phyloP scores from a whole-genome alignment of 306 rosid species.

The Quercus rubra region DNA sequence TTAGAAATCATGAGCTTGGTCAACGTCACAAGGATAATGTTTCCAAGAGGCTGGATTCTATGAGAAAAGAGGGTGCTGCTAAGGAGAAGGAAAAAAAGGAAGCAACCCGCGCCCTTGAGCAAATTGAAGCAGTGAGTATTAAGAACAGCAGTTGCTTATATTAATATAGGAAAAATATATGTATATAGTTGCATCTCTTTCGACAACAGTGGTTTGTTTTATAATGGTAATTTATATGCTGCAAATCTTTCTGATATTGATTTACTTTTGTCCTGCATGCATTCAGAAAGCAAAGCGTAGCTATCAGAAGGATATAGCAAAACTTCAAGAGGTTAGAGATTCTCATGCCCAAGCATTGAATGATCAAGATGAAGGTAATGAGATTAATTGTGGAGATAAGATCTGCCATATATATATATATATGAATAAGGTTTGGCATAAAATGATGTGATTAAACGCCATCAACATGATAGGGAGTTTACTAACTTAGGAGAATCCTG shows the following conservation, averaged over 20 bases:
- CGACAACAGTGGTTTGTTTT: neutral
- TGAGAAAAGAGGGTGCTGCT: conserved; percentile 83
- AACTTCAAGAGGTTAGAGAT: conserved; percentile 56
- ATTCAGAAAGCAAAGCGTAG: conserved; percentile 89
- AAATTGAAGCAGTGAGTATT: conserved; percentile 87
- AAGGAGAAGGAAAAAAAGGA: conserved; percentile 87
- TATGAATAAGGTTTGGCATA: conserved; percentile 7
- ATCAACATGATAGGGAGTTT: neutral
- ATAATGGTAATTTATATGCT: neutral
- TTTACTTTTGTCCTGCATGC: conserved; percentile 15
- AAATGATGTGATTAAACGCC: neutral
- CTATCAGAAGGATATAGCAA: conserved; percentile 81
- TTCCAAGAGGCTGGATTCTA: conserved; percentile 72
- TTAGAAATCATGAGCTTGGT: conserved; percentile 94
- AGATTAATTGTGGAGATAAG: conserved; percentile 41
- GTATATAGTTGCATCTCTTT: neutral
- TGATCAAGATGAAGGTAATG: conserved; percentile 44
- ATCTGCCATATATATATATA: neutral
- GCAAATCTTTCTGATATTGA: neutral
- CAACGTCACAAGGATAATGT: conserved; percentile 87
- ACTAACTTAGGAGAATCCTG: conserved; percentile 1
- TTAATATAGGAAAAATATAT: neutral
- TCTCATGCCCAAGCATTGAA: conserved; percentile 53
- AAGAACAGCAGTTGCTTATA: neutral
- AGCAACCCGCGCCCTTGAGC: conserved; percentile 59